phyloP scores from a whole-genome alignment of 2,329 filamentous ascomycete species.

The Ophioceras dolichostomum region DNA sequence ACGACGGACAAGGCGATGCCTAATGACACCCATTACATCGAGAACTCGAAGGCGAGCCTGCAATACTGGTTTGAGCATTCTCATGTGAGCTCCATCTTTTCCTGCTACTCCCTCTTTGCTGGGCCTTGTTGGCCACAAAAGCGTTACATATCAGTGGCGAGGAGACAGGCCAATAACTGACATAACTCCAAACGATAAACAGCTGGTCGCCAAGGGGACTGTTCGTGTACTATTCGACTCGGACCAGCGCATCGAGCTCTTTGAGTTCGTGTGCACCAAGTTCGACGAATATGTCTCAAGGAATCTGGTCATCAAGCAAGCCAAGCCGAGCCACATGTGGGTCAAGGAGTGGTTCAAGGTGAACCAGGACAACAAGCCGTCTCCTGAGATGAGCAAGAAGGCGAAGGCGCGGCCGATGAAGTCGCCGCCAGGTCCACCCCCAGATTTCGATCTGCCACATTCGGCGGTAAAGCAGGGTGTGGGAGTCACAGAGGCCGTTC shows the following conservation, averaged over 20 bases:
- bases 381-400: constrained; percentile 58
- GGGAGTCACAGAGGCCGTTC: constrained; percentile 48
- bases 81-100: constrained; percentile 49
- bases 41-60: constrained; percentile 65
- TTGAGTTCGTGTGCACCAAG: constrained; percentile 66
- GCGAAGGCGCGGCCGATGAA: constrained; percentile 45
- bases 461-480: constrained; percentile 42
- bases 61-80: constrained; percentile 82
- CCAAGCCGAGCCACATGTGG: constrained; percentile 50
- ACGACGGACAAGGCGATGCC: constrained; percentile 41
- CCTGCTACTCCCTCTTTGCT: no score
- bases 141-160: no score
- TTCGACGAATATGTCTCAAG: constrained; percentile 80
- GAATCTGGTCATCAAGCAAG: constrained; percentile 46
- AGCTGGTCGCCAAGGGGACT: constrained; percentile 68
- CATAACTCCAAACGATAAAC: neutral
- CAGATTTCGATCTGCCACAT: constrained; percentile 48
- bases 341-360: constrained; percentile 52
- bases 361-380: constrained; percentile 47
- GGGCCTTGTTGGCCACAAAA: no score
- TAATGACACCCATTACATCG: constrained; percentile 59
- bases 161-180: no score
- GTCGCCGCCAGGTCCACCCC: constrained; percentile 45
- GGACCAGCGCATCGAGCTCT: constrained; percentile 68
- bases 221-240: constrained; percentile 69